A percentile compares a stretch with the other conserved stretches of the same genome.
phyloP scores from a whole-genome alignment of 768 basidiomycete species.

The Tricholoma flavovirens region DNA sequence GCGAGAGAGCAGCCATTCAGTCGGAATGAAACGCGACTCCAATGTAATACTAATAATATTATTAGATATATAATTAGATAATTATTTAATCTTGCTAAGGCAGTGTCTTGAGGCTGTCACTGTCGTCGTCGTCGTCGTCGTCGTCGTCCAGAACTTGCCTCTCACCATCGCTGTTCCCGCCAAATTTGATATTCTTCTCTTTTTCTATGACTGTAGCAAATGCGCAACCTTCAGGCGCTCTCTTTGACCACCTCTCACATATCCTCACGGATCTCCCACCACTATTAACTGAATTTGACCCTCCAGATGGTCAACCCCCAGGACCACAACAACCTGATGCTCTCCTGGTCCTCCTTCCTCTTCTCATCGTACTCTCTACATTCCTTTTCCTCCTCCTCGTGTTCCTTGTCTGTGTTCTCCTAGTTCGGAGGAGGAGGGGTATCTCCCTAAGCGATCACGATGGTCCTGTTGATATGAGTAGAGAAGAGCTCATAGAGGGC shows the following conservation, averaged over 20 bases:
- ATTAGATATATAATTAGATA: constrained; percentile 7
- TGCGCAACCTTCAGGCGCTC: background rate
- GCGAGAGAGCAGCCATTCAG: constrained; percentile 47
- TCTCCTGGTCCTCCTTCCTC: constrained; percentile 83
- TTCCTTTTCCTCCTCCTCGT: constrained; percentile 89
- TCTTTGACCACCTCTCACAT: background rate
- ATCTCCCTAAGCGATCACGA: constrained; percentile 81
- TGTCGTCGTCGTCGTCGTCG: too few relatives aligned
- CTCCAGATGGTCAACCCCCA: constrained; percentile 18
- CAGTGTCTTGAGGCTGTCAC: background rate
- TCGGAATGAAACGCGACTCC: constrained; percentile 12
- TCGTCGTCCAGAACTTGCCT: background rate
- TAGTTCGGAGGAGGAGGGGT: constrained; percentile 71
- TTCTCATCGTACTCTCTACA: constrained; percentile 89
- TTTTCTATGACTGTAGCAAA: constrained; percentile 9
- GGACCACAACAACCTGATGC: constrained; percentile 46
- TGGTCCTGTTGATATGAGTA: constrained; percentile 89
- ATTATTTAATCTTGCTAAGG: background rate
- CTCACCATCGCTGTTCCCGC: background rate
- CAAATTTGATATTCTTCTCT: background rate
- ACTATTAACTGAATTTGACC: constrained; percentile 13
- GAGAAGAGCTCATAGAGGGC: constrained; percentile 83
- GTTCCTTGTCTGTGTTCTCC: constrained; percentile 85
- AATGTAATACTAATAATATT: too few relatives aligned
- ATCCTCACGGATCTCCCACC: constrained; percentile 1